These are phyloP conservation scores for Gossypium aridum DNA, from an alignment of 441 rosid genomes.

Conservation along the genomic window DNA sequence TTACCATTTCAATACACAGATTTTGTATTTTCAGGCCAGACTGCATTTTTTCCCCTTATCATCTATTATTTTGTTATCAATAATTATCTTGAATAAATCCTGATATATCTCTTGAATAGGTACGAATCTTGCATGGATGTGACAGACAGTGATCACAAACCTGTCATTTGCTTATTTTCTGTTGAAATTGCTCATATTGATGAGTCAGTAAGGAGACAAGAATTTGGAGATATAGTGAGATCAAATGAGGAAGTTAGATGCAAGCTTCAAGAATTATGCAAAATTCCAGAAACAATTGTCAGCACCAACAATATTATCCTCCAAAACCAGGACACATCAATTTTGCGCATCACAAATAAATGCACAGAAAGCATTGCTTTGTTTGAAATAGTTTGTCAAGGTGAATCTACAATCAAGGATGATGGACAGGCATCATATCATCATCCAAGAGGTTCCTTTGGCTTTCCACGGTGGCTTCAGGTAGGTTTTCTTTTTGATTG, in stretches of 20 bases:
- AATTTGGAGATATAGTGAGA: slow-evolving; percentile 46
- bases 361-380: slow-evolving; percentile 36
- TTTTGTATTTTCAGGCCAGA: not conserved
- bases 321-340: slow-evolving; percentile 44
- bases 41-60: not conserved
- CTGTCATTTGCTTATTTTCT: slow-evolving; percentile 52
- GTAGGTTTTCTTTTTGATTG: slow-evolving; percentile 25
- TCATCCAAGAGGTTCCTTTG: slow-evolving; percentile 46
- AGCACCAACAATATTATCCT: slow-evolving; percentile 54
- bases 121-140: slow-evolving; percentile 78
- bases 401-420: slow-evolving; percentile 40
- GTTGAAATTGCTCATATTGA: slow-evolving; percentile 49
- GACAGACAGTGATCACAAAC: slow-evolving; percentile 78
- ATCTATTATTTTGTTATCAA: not conserved
- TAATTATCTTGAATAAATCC: not conserved
- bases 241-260: slow-evolving; percentile 42
- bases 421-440: slow-evolving; percentile 41
- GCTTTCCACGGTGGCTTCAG: slow-evolving; percentile 68
- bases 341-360: slow-evolving; percentile 54
- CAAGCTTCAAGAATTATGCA: slow-evolving; percentile 35
- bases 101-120: slow-evolving; percentile 28
- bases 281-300: slow-evolving; percentile 56
- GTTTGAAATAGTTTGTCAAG: slow-evolving; percentile 49
- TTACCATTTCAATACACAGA: not conserved
- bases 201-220: slow-evolving; percentile 61